A percentile compares a stretch with the other conserved stretches of the same genome.
Evolutionary conservation across 75 land plant genomes (phyloP).

Genomic region (Pinus taeda): DNA sequence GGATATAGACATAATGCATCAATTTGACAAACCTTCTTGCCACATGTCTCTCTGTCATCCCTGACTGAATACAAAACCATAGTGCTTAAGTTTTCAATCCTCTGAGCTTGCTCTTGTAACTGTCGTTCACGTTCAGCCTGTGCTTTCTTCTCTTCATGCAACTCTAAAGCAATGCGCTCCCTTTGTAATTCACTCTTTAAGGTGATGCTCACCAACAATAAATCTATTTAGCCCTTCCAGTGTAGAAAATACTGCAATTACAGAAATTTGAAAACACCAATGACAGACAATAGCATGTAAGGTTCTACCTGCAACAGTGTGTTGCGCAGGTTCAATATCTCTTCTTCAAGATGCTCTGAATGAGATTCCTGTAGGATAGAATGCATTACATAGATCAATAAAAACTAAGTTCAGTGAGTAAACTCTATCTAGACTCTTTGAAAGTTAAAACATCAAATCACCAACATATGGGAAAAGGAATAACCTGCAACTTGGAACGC

Average conservation of each 20-base stretch:
- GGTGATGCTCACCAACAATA: slow-evolving; percentile 20
- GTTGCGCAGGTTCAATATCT: slow-evolving; percentile 82
- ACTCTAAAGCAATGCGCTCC: slow-evolving; percentile 87
- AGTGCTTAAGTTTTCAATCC: slow-evolving; percentile 87
- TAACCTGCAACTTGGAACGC: slow-evolving; percentile 79
- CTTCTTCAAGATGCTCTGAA: slow-evolving; percentile 84
- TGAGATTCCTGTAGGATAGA: slow-evolving; percentile 58
- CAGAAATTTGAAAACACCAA: neutral
- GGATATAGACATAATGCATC: neutral
- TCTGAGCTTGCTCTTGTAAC: slow-evolving; percentile 78
- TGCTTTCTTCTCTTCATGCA: slow-evolving; percentile 78
- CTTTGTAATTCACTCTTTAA: slow-evolving; percentile 84
- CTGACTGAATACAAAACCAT: slow-evolving; percentile 79
- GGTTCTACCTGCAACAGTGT: slow-evolving; percentile 73
- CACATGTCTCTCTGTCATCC: slow-evolving; percentile 54
- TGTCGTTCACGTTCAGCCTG: slow-evolving; percentile 77
- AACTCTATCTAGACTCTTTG: too few relatives aligned
- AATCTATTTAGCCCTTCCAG: neutral
- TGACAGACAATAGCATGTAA: neutral
- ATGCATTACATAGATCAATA: neutral
- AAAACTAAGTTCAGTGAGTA: neutral
- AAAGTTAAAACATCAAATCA: too few relatives aligned
- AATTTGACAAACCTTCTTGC: slow-evolving; percentile 54
- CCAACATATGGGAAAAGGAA: neutral
- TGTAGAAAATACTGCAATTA: neutral